phyloP scores from a whole-genome alignment of 768 basidiomycete genomes.

The Glaciozyma antarctica region DNA sequence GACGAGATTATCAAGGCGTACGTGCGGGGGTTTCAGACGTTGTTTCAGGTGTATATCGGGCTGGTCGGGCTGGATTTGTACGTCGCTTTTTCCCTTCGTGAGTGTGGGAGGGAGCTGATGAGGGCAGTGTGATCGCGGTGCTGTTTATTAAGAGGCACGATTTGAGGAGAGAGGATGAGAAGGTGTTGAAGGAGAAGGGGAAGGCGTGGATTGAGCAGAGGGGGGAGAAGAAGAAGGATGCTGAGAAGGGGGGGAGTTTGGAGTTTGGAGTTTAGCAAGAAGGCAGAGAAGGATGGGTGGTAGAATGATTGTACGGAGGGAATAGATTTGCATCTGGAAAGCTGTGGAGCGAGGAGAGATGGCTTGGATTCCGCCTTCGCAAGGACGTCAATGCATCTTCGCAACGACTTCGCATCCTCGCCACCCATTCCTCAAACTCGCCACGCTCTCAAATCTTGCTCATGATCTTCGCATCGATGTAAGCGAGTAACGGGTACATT shows the following conservation, averaged over 20 bases:
- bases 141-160: slow-evolving; percentile 10
- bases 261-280: not conserved
- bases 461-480: too few species aligned
- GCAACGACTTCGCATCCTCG: too few species aligned
- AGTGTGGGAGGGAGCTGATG: not conserved
- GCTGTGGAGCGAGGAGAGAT: not conserved
- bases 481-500: too few species aligned
- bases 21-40: slow-evolving; percentile 50
- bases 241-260: not conserved
- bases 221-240: slow-evolving; percentile 11
- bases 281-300: not conserved
- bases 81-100: not conserved
- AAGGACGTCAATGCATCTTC: too few species aligned
- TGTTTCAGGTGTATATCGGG: slow-evolving; percentile 56
- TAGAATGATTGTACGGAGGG: not conserved
- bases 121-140: not conserved
- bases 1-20: slow-evolving; percentile 48
- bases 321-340: not conserved
- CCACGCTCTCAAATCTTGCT: too few species aligned
- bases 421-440: too few species aligned
- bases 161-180: slow-evolving; percentile 20
- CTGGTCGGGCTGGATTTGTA: slow-evolving; percentile 47
- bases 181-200: slow-evolving; percentile 18
- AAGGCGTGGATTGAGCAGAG: slow-evolving; percentile 13
- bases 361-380: not conserved